Evolutionary conservation across 345 rosid species (phyloP).

Genomic region (Eucalyptus caleyi): DNA sequence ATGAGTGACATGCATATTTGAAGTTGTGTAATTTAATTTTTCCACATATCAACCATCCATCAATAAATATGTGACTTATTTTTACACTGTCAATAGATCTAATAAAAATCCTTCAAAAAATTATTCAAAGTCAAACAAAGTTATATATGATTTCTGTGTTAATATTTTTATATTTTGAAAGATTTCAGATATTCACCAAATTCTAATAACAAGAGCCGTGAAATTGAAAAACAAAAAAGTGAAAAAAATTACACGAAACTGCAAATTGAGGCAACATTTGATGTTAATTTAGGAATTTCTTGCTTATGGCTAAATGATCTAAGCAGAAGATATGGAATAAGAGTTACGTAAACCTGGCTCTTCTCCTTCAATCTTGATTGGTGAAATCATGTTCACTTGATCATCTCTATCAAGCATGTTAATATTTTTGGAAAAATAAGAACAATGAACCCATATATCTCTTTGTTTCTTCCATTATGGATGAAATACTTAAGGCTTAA

Average conservation of each 20-base stretch:
- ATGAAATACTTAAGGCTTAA: no score
- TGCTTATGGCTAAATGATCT: not conserved
- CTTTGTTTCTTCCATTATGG: no score
- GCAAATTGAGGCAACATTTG: not conserved
- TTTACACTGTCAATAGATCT: no score
- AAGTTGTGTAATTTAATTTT: no score
- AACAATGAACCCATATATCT: not conserved
- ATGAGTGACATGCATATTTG: no score
- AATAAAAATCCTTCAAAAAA: not conserved
- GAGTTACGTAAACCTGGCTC: no score
- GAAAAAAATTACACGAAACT: not conserved
- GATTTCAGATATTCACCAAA: not conserved
- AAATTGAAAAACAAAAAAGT: not conserved
- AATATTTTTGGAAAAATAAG: not conserved
- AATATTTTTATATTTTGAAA: not conserved
- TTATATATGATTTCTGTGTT: no score
- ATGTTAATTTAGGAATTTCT: not conserved
- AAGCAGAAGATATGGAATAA: not conserved
- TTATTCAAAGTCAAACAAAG: not conserved
- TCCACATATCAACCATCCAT: no score
- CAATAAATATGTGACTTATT: no score
- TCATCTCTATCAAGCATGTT: not conserved
- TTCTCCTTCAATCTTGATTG: not conserved
- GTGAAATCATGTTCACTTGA: not conserved
- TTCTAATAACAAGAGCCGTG: not conserved